Evolutionary conservation across 257 asterid genomes (phyloP).

Genomic region (Capsicum baccatum): DNA sequence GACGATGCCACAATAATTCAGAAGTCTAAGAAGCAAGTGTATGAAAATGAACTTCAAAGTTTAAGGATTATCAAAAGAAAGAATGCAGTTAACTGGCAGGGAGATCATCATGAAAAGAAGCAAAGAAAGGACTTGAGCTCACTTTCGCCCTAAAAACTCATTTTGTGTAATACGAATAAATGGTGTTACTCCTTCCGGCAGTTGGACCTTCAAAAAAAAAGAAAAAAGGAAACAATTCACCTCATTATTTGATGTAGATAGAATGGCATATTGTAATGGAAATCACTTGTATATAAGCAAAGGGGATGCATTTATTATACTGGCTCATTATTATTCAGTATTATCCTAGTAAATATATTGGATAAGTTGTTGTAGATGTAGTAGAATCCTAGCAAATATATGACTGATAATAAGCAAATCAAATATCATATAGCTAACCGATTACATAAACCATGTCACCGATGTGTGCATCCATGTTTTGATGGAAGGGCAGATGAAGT

Average conservation of each 20-base stretch:
- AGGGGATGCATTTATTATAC: constrained; percentile 14
- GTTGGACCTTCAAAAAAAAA: constrained; percentile 55
- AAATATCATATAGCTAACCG: neutral
- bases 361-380: too few relatives aligned
- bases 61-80: neutral
- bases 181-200: constrained; percentile 60
- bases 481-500: constrained; percentile 8
- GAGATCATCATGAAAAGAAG: constrained; percentile 7
- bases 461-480: neutral
- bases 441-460: neutral
- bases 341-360: neutral
- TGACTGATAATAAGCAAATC: neutral
- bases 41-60: neutral
- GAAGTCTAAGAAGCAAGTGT: neutral
- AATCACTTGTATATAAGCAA: neutral
- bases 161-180: constrained; percentile 63
- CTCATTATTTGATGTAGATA: constrained; percentile 34
- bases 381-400: neutral
- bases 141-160: constrained; percentile 67
- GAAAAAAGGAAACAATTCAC: constrained; percentile 32
- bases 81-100: neutral
- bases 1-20: neutral
- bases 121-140: constrained; percentile 39
- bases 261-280: too few relatives aligned
- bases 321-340: neutral